A percentile compares a stretch with the other conserved stretches of the same genome.
These are phyloP conservation scores for Sporothrix variecibatus DNA, from an alignment of 2,329 filamentous ascomycete species.

Conservation along the genomic window DNA sequence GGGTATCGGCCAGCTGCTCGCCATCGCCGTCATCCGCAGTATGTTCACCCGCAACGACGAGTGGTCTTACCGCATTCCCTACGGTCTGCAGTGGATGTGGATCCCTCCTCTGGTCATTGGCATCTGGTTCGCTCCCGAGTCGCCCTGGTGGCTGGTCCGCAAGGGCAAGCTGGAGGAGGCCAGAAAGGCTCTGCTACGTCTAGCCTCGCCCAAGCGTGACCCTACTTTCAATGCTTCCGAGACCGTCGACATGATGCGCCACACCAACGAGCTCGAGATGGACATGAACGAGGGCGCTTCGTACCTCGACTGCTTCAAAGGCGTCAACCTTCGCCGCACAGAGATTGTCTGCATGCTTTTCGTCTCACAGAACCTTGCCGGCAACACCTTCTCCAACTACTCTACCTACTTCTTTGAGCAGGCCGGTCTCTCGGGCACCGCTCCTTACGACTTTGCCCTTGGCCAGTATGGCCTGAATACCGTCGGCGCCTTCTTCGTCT, in stretches of 20 bases:
- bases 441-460: conserved; percentile 47
- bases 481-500: conserved; percentile 53
- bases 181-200: conserved; percentile 40
- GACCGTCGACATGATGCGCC: conserved; percentile 54
- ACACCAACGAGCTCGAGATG: conserved; percentile 60
- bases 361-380: conserved; percentile 44
- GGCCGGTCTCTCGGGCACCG: conserved; percentile 45
- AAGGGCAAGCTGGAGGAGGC: conserved; percentile 47
- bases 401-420: conserved; percentile 45
- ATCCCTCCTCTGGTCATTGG: conserved; percentile 21
- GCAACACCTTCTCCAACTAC: conserved; percentile 46
- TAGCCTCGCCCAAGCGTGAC: conserved; percentile 39
- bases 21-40: conserved; percentile 26
- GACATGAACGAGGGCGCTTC: conserved; percentile 51
- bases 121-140: conserved; percentile 27
- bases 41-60: conserved; percentile 28
- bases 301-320: conserved; percentile 55
- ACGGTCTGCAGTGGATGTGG: conserved; percentile 26
- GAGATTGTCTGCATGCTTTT: conserved; percentile 50
- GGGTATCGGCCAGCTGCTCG: conserved; percentile 30
- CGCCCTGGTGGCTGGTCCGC: conserved; percentile 38
- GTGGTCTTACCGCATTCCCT: conserved; percentile 28
- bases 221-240: conserved; percentile 32
- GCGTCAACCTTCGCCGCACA: conserved; percentile 52
- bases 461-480: conserved; percentile 54